phyloP scores from a whole-genome alignment of 192 early-diverging fungal genomes.

The Piromyces sp. region DNA sequence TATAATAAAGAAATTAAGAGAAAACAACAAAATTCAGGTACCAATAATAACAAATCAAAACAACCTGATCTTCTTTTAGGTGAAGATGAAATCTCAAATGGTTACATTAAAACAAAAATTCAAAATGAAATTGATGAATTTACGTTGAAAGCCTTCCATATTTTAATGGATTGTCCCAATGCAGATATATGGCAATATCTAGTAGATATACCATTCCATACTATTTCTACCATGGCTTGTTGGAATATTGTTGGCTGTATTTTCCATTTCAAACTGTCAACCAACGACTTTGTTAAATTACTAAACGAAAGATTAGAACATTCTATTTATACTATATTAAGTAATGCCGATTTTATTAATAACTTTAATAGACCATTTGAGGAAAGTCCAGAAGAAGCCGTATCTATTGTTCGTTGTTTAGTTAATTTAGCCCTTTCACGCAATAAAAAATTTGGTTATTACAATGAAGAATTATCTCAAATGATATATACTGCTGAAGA shows the following conservation, averaged over 20 bases:
- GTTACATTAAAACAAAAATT: not conserved
- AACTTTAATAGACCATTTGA: not conserved
- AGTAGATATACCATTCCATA: not conserved
- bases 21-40: not conserved
- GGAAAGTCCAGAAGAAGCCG: not conserved
- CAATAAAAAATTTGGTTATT: not conserved
- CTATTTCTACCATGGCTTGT: not conserved
- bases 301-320: not conserved
- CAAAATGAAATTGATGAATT: not conserved
- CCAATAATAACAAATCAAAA: not conserved
- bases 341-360: not conserved
- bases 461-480: not conserved
- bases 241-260: not conserved
- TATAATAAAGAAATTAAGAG: not conserved
- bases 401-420: not conserved
- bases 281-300: not conserved
- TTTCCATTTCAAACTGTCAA: not conserved
- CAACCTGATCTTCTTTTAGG: not conserved
- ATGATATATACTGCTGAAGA: not conserved
- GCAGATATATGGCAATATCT: not conserved
- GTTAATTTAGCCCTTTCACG: not conserved
- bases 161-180: not conserved
- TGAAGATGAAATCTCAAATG: not conserved
- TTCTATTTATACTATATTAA: not conserved
- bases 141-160: not conserved